These are phyloP conservation scores for Petunia hybrid DNA, from an alignment of 305 asterid species.

Conservation along the genomic window DNA sequence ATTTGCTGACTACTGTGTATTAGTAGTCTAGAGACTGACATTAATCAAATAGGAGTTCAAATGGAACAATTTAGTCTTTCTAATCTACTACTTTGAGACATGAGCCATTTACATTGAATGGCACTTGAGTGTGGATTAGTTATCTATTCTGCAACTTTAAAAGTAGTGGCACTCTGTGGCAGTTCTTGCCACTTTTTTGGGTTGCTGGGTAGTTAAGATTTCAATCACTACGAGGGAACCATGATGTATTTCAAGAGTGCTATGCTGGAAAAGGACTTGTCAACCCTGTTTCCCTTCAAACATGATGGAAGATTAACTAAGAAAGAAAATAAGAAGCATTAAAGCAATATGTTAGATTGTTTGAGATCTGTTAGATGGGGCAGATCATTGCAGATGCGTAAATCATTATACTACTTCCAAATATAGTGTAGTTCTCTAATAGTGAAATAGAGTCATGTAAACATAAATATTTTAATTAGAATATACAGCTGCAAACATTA, in stretches of 20 bases:
- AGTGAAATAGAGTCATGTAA: constrained; percentile 20
- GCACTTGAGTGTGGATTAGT: neutral
- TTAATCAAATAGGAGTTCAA: constrained; percentile 8
- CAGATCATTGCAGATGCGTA: neutral
- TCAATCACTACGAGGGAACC: constrained; percentile 5
- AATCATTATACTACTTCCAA: neutral
- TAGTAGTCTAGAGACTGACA: constrained; percentile 20
- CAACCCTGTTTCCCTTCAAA: neutral
- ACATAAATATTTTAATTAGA: neutral
- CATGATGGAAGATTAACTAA: constrained; percentile 25
- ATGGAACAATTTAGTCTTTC: constrained; percentile 19
- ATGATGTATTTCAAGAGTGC: neutral
- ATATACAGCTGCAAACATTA: neutral
- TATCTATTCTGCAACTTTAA: neutral
- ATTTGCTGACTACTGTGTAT: neutral
- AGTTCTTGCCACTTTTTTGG: neutral
- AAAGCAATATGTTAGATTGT: constrained; percentile 10
- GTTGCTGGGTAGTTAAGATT: constrained; percentile 9
- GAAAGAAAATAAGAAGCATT: constrained; percentile 7
- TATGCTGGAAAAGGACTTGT: constrained; percentile 26
- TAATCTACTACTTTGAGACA: constrained; percentile 20
- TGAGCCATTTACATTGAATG: neutral
- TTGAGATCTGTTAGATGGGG: constrained; percentile 25
- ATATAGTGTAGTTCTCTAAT: neutral
- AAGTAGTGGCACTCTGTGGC: neutral